phyloP scores from a whole-genome alignment of 1,284 basidiomycete species.

The Apiotrichum siamense region DNA sequence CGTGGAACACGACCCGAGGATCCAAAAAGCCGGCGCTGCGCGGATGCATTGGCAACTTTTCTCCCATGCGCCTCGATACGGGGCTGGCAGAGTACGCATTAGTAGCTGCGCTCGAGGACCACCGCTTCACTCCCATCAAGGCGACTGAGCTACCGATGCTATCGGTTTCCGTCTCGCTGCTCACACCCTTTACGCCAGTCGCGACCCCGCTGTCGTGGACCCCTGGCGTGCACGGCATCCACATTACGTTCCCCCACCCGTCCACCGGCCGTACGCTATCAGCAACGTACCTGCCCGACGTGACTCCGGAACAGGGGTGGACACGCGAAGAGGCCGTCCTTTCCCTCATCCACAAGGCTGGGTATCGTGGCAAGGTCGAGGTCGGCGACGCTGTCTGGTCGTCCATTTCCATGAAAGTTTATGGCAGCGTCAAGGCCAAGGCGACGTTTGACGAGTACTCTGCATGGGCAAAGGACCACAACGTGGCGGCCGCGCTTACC shows the following conservation, averaged over 20 bases:
- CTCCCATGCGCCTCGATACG: slow-evolving; percentile 64
- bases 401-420: slow-evolving; percentile 70
- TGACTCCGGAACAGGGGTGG: slow-evolving; percentile 91
- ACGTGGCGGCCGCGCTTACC: not conserved
- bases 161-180: slow-evolving; percentile 74
- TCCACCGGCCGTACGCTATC: slow-evolving; percentile 56
- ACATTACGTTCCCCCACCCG: slow-evolving; percentile 79
- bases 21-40: slow-evolving; percentile 58
- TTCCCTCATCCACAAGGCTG: slow-evolving; percentile 86
- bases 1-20: slow-evolving; percentile 68
- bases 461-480: slow-evolving; percentile 3
- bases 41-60: slow-evolving; percentile 94
- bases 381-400: slow-evolving; percentile 64
- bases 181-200: slow-evolving; percentile 87
- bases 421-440: slow-evolving; percentile 71
- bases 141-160: slow-evolving; percentile 68
- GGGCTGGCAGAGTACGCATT: slow-evolving; percentile 86
- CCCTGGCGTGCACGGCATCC: slow-evolving; percentile 84
- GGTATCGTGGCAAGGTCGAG: slow-evolving; percentile 68
- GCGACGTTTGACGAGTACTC: slow-evolving; percentile 69
- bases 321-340: slow-evolving; percentile 79
- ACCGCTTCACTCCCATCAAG: slow-evolving; percentile 60
- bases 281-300: slow-evolving; percentile 92
- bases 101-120: slow-evolving; percentile 54
- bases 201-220: slow-evolving; percentile 85